Evolutionary conservation across 768 basidiomycete genomes (phyloP), one percentile per base, ranked within the genome.

Genomic region (Sistotremastrum niveocremeum): DNA sequence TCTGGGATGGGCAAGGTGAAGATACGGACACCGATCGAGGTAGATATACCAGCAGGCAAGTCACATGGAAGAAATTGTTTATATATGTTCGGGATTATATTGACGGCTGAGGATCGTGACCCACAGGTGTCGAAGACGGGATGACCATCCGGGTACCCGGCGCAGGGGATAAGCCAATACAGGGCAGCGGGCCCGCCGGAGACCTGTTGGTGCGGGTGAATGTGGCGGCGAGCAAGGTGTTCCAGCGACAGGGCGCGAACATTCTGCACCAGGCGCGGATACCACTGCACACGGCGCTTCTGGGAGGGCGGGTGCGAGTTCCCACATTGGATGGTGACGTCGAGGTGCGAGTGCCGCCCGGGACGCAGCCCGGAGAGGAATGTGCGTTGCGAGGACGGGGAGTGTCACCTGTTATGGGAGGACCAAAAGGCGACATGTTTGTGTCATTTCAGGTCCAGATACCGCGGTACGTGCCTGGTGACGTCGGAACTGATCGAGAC

Each of bases 291-390:
- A 76, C 74, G 6, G 95, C 95, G 6, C 67, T 99, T 40, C 72
- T 98, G n/a, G 95, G 95, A 11, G 95, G 94, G 32, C 77, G 78
- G 55, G 83, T 91, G 39, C 76, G 89, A 32, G 85, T 99, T 30
- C 90, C 91, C 29, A 99, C 95, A 39, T 69, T 98, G 12, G 93
- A 98, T 50, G 89, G 93, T 29, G 88, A 95, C 39, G 90, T 97
- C 1, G 91, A 97, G 48, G 87, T 98, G 38, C 82, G 85, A 52
- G 76, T 99, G 37, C 88, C 91, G 46, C 71, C 72, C 20, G 94
- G 95, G 39, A 97, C 94, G 2, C 95, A 98, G 64, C 90, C 84
- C 58, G 93, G 93, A 11, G 90, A 97, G 66, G 91, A 98, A 62
- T 93, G 94, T 78, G 86, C 95, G 20, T 65, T 99, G 56, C 85